Percentiles rank a stretch among this genome's conserved stretches.
phyloP scores from a whole-genome alignment of 306 rosid species.

The Sesbania bispinosa region DNA sequence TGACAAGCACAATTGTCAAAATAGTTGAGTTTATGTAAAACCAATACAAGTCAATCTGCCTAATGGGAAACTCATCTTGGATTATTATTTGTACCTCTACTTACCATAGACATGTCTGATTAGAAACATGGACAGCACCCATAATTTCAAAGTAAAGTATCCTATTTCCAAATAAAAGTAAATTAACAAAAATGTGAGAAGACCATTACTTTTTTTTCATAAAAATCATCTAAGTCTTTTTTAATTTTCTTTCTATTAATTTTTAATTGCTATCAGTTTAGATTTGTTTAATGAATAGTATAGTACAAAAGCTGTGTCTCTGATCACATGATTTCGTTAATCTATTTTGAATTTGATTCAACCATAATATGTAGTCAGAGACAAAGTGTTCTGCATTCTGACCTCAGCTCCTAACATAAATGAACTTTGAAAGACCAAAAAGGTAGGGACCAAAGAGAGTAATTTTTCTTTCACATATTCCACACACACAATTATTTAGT shows the following conservation, averaged over 20 bases:
- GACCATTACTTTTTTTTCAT: background rate
- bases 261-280: background rate
- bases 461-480: no score
- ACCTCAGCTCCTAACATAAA: background rate
- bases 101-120: no score
- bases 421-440: no score
- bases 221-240: background rate
- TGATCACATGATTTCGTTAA: no score
- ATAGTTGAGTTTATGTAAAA: background rate
- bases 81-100: no score
- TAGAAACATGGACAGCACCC: background rate
- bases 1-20: constrained; percentile 12
- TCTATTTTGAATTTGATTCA: background rate
- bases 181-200: background rate
- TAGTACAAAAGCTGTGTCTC: no score
- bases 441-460: no score
- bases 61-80: background rate
- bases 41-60: background rate
- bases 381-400: background rate
- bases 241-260: background rate
- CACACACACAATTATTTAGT: background rate
- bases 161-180: background rate
- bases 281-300: no score
- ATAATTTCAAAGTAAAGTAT: background rate
- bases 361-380: background rate